A percentile compares a stretch with the other conserved stretches of the same genome.
Conservation (phyloP, 352 stramenopile species). For the Pythium plurisporium region DNA sequence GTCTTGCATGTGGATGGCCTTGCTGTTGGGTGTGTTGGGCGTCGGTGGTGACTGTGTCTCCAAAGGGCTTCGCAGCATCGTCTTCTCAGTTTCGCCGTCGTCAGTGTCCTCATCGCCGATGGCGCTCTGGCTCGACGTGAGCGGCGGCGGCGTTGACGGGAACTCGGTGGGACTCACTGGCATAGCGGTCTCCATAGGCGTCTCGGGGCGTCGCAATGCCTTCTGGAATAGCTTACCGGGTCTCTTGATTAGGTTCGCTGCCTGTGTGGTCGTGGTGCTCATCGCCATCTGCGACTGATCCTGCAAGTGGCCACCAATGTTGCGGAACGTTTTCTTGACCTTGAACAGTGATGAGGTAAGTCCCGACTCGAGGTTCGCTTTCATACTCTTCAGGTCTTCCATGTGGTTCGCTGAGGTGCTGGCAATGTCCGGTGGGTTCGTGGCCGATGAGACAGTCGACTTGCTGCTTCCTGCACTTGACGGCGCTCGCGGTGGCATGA, state of each 20-base stretch:
- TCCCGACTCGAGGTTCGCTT: constrained; percentile 66
- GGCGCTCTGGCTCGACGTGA: not conserved
- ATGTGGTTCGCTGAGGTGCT: constrained; percentile 23
- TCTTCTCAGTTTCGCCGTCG: constrained; percentile 2
- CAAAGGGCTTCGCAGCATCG: constrained; percentile 5
- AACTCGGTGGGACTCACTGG: constrained; percentile 1
- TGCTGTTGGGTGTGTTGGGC: not conserved
- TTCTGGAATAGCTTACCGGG: constrained; percentile 67
- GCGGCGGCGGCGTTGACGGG: constrained; percentile 8
- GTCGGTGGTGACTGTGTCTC: not conserved
- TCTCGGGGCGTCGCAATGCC: constrained; percentile 15
- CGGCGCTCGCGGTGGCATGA: constrained; percentile 24
- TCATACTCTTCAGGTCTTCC: constrained; percentile 72
- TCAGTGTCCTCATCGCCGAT: not conserved
- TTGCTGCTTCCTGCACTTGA: not conserved
- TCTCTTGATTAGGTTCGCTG: constrained; percentile 68
- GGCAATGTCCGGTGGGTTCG: not conserved
- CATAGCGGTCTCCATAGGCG: constrained; percentile 2
- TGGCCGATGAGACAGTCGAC: constrained; percentile 5
- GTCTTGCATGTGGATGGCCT: constrained; percentile 32
- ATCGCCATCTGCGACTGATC: constrained; percentile 11
- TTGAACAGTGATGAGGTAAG: constrained; percentile 69
- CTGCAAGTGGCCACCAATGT: constrained; percentile 50
- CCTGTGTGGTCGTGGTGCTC: constrained; percentile 26
- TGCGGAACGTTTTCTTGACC: constrained; percentile 66